Conservation (phyloP, 495 filamentous ascomycete species). For the Hypoxylon fragiforme region DNA sequence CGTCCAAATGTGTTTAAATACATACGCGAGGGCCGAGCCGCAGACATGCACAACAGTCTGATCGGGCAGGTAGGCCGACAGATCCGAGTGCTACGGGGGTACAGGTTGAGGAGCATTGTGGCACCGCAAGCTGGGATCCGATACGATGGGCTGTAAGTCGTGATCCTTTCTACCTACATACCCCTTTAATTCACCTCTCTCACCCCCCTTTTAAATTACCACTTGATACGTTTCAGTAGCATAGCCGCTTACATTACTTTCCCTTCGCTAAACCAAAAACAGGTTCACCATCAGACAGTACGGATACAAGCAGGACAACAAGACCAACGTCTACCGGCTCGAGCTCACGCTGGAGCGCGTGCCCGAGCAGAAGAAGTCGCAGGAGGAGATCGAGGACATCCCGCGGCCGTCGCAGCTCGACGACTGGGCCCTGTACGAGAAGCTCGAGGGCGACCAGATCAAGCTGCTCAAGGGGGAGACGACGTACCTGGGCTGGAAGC, state of each 20-base stretch:
- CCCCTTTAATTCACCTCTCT: not conserved
- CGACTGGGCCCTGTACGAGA: constrained; percentile 49
- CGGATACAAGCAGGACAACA: constrained; percentile 40
- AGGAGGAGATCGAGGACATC: constrained; percentile 38
- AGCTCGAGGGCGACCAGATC: constrained; percentile 43
- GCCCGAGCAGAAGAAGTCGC: constrained; percentile 34
- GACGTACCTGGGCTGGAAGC: constrained; percentile 36
- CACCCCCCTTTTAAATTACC: not conserved
- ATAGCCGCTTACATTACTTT: not conserved
- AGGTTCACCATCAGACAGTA: constrained; percentile 42
- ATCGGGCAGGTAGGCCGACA: constrained; percentile 43
- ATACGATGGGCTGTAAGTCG: constrained; percentile 55
- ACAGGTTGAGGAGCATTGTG: constrained; percentile 45
- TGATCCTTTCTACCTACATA: not conserved
- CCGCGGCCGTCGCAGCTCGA: constrained; percentile 53
- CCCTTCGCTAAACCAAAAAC: not conserved
- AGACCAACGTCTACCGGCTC: constrained; percentile 36
- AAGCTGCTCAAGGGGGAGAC: constrained; percentile 27
- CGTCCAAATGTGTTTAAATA: constrained; percentile 39
- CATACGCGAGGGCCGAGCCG: constrained; percentile 34
- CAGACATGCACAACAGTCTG: constrained; percentile 45
- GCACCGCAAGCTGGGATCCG: constrained; percentile 51
- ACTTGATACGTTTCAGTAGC: not conserved
- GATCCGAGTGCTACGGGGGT: constrained; percentile 50
- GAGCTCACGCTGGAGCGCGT: constrained; percentile 43